Evolutionary conservation across 306 rosid species (phyloP).

Genomic region (Oemleria cerasiformis): DNA sequence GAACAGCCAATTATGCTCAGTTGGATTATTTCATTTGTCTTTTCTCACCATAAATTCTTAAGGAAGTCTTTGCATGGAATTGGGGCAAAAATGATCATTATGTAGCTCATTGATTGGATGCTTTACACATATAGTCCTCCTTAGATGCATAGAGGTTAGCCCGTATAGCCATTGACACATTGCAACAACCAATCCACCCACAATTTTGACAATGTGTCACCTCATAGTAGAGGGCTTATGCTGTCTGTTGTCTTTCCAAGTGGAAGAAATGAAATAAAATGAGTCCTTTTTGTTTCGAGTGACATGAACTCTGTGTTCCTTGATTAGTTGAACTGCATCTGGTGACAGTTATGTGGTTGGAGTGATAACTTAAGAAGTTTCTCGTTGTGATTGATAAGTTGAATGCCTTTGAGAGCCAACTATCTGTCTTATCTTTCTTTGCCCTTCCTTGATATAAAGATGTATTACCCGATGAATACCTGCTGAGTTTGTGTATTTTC

Average conservation of each 20-base stretch:
- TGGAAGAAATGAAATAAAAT: not conserved
- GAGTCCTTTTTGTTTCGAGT: not conserved
- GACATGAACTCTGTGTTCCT: not conserved
- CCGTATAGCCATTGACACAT: not conserved
- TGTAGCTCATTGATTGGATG: not conserved
- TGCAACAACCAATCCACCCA: not conserved
- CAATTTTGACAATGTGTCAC: not conserved
- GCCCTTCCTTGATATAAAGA: not conserved
- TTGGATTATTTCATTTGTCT: not conserved
- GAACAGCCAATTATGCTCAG: not conserved
- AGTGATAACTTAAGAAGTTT: not conserved
- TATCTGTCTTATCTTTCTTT: not conserved
- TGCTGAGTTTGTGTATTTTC: not conserved
- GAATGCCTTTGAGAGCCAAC: not conserved
- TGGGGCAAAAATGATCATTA: too few species aligned
- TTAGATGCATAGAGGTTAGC: not conserved
- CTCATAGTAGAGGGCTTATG: not conserved
- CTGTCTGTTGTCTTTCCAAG: not conserved
- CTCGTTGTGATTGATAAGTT: not conserved
- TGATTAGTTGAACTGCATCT: not conserved
- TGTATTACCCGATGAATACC: not conserved
- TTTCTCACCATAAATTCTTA: not conserved
- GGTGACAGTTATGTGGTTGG: not conserved
- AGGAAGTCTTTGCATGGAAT: not conserved
- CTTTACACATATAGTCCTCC: not conserved